Percentiles rank a stretch among this genome's conserved stretches.
These are phyloP conservation scores for Galium porrigens DNA, from an alignment of 305 asterid species.

Conservation along the genomic window DNA sequence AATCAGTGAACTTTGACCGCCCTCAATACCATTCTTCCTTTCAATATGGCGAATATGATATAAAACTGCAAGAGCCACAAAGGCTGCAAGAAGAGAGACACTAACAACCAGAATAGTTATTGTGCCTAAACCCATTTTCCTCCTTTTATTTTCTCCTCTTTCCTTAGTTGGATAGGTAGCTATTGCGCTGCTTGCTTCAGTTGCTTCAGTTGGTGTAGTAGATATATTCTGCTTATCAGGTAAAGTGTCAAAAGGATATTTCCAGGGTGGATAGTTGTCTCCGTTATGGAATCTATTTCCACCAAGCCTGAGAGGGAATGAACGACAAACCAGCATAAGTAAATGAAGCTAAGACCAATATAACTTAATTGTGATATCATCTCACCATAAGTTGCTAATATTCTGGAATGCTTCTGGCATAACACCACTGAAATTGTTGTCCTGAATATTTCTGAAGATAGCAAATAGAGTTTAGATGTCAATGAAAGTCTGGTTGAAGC, in stretches of 20 bases:
- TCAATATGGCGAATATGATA: conserved; percentile 22
- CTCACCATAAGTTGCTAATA: conserved; percentile 58
- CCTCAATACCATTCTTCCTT: conserved; percentile 21
- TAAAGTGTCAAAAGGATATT: conserved; percentile 39
- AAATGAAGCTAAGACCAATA: neutral
- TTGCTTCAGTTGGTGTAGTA: conserved; percentile 53
- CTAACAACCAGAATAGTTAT: conserved; percentile 37
- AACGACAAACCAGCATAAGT: conserved; percentile 11
- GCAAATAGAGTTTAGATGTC: conserved; percentile 10
- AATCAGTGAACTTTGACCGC: conserved; percentile 29
- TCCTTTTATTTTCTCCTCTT: conserved; percentile 22
- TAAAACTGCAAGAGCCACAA: conserved; percentile 30
- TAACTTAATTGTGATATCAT: conserved; percentile 10
- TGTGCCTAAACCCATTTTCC: conserved; percentile 27
- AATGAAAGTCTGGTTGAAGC: neutral
- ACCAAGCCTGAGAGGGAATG: conserved; percentile 41
- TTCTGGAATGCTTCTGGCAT: conserved; percentile 63
- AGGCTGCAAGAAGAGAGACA: conserved; percentile 35
- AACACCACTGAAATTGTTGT: conserved; percentile 83
- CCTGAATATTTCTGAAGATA: conserved; percentile 61
- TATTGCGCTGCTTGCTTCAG: conserved; percentile 46
- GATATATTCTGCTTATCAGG: conserved; percentile 41
- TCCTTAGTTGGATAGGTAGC: conserved; percentile 38
- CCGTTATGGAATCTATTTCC: conserved; percentile 53
- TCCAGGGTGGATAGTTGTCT: conserved; percentile 63